Evolutionary conservation across 805 yeast genomes (phyloP), one percentile per base, ranked within the genome.

Genomic region (Candida arabinofermentans): DNA sequence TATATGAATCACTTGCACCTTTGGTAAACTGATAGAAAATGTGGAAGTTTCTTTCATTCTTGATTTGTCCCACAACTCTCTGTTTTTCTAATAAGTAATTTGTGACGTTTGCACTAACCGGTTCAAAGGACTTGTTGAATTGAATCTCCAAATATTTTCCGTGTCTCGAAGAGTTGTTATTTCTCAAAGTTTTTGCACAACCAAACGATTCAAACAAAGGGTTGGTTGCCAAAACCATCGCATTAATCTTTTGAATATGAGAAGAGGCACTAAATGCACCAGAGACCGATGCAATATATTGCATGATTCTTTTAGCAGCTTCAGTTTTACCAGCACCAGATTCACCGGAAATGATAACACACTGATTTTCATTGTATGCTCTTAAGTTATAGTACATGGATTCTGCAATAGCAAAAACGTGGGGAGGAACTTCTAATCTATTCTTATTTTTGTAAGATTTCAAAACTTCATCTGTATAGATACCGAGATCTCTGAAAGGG

Each of bases 241-340:
- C 97, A 63, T 90, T 93, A 65, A 91, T 90, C 57, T 80, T 81
- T 47, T 85, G 80, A 55, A 93, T 91, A 14, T 79, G 77, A n/a
- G 71, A 72, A 24, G 84, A 74, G 17, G 84, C 72, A 7, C 79
- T 66, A 7, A 72, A 62, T 13, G 79, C 73, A 10, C 90, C 95
- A 2, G 93, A 82, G 3, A 89, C 96, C 19, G 90, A 80, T 27
- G 97, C 89, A 53, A 91, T 84, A 62, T 91, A 91, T 66, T 91
- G 97, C 98, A 91, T 91, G 64, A 91, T 90, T 62, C 95, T 80
- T 70, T 91, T 91, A 32, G 98, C 97, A 18, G 97, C 97, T 67
- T 91, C 98, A 5, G 98, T 91, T 61, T 91, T 91, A 38, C 98
- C 98, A 4, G 98, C 98, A 48, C 98, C 98, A 1, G 96, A 86